Evolutionary conservation across 176 grass and related monocot genomes (phyloP).

Genomic region (Panicum miliaceum): DNA sequence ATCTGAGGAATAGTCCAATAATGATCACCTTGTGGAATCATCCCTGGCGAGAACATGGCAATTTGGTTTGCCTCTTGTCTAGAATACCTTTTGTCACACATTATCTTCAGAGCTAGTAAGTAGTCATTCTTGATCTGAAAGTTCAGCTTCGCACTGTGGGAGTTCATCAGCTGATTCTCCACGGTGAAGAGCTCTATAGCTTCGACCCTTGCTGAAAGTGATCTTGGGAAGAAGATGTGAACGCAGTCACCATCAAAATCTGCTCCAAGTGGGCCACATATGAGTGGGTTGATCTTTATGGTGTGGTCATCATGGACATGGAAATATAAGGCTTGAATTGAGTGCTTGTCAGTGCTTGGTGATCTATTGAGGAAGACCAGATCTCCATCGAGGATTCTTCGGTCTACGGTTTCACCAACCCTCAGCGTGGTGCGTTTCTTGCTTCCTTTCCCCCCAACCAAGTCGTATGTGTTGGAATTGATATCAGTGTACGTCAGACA

Average conservation of each 20-base stretch:
- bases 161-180: slow-evolving; percentile 66
- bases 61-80: slow-evolving; percentile 51
- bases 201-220: slow-evolving; percentile 64
- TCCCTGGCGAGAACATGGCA: slow-evolving; percentile 52
- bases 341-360: slow-evolving; percentile 69
- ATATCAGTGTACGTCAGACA: slow-evolving; percentile 64
- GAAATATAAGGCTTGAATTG: slow-evolving; percentile 61
- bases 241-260: slow-evolving; percentile 79
- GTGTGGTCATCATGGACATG: slow-evolving; percentile 57
- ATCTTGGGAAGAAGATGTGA: slow-evolving; percentile 75
- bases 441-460: slow-evolving; percentile 40
- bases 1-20: slow-evolving; percentile 55
- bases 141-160: slow-evolving; percentile 66
- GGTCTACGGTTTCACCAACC: slow-evolving; percentile 59
- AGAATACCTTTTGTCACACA: slow-evolving; percentile 41
- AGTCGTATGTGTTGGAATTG: slow-evolving; percentile 45
- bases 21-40: slow-evolving; percentile 30
- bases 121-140: slow-evolving; percentile 65
- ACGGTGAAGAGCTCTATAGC: slow-evolving; percentile 61
- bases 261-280: slow-evolving; percentile 70
- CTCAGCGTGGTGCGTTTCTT: slow-evolving; percentile 53
- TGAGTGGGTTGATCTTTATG: slow-evolving; percentile 73
- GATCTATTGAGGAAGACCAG: slow-evolving; percentile 67
- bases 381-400: slow-evolving; percentile 61
- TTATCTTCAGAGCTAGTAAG: slow-evolving; percentile 59